Percentiles rank a stretch among this genome's conserved stretches.
phyloP scores from a whole-genome alignment of 352 stramenopile species.

The Phytophthora idaei region DNA sequence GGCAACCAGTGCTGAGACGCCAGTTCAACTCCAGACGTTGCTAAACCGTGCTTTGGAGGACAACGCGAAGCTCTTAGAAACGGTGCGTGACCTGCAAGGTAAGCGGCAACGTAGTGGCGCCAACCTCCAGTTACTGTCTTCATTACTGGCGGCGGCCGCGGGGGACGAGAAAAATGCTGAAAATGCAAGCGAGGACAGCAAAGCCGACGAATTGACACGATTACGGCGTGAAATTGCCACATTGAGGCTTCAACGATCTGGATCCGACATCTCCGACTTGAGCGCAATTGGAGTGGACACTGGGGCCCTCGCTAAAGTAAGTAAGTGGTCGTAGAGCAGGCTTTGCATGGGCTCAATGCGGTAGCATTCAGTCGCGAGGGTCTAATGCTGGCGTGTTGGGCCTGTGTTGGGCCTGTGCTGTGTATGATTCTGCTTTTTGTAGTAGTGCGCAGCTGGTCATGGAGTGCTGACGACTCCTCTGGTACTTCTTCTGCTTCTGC shows the following conservation, averaged over 20 bases:
- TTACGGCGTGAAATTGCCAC: slow-evolving; percentile 48
- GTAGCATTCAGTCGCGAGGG: slow-evolving; percentile 23
- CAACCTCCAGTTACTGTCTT: slow-evolving; percentile 46
- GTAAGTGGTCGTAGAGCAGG: slow-evolving; percentile 39
- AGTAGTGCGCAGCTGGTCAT: slow-evolving; percentile 44
- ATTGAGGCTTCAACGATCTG: slow-evolving; percentile 36
- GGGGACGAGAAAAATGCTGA: slow-evolving; percentile 16
- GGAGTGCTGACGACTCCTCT: slow-evolving; percentile 46
- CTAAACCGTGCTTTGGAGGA: slow-evolving; percentile 58
- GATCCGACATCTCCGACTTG: slow-evolving; percentile 12
- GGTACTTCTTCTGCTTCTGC: slow-evolving; percentile 41
- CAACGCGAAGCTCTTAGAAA: slow-evolving; percentile 67
- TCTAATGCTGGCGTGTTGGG: slow-evolving; percentile 45
- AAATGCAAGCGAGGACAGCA: slow-evolving; percentile 25
- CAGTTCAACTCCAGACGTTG: slow-evolving; percentile 50
- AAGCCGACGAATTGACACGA: slow-evolving; percentile 46
- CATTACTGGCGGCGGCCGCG: slow-evolving; percentile 25
- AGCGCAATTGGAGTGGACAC: slow-evolving; percentile 31
- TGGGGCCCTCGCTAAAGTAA: slow-evolving; percentile 45
- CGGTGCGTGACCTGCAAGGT: slow-evolving; percentile 69
- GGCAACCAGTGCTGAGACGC: slow-evolving; percentile 3
- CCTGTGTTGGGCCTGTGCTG: slow-evolving; percentile 30
- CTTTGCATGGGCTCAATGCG: slow-evolving; percentile 37
- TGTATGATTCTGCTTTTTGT: slow-evolving; percentile 35
- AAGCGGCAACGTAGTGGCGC: slow-evolving; percentile 44